A percentile compares a stretch with the other conserved stretches of the same genome.
phyloP scores from a whole-genome alignment of 305 asterid genomes.

The Ilex paraguariensis region DNA sequence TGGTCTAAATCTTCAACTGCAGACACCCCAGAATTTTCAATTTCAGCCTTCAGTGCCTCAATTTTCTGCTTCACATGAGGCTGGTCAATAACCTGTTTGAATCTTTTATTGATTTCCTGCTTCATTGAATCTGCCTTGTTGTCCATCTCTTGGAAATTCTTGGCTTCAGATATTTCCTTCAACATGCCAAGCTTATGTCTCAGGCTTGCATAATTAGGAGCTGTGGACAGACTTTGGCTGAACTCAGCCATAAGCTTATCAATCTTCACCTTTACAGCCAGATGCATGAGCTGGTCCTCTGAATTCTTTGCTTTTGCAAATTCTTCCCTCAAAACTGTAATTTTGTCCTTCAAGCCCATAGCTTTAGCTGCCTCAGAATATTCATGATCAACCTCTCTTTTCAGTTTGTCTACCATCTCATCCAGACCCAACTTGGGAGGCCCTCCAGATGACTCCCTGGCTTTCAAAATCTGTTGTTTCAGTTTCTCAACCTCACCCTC shows the following conservation, averaged over 20 bases:
- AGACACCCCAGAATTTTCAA: conserved; percentile 2
- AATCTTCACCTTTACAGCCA: too few relatives aligned
- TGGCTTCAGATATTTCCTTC: conserved; percentile 43
- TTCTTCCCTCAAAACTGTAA: conserved; percentile 10
- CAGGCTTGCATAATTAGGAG: conserved; percentile 9
- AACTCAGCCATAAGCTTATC: too few relatives aligned
- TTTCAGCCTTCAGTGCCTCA: too few relatives aligned
- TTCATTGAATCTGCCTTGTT: conserved; percentile 34
- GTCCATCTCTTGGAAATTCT: conserved; percentile 28
- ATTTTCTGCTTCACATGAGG: too few relatives aligned
- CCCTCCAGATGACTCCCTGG: conserved; percentile 32
- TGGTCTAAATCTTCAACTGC: conserved; percentile 29
- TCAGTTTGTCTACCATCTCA: conserved; percentile 50
- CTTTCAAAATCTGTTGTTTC: conserved; percentile 47
- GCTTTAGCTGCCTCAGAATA: conserved; percentile 63
- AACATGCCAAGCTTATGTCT: conserved; percentile 51
- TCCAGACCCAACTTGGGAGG: conserved; percentile 33
- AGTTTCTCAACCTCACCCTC: conserved; percentile 61
- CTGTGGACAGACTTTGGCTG: too few relatives aligned
- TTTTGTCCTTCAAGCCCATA: conserved; percentile 55
- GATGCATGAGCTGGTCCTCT: too few relatives aligned
- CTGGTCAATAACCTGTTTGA: conserved; percentile 32
- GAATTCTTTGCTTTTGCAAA: too few relatives aligned
- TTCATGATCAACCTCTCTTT: conserved; percentile 54
- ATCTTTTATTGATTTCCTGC: conserved; percentile 44